Base-by-base conservation (phyloP, 768 basidiomycete species). In the Strobilomyces dryophilus region DNA sequence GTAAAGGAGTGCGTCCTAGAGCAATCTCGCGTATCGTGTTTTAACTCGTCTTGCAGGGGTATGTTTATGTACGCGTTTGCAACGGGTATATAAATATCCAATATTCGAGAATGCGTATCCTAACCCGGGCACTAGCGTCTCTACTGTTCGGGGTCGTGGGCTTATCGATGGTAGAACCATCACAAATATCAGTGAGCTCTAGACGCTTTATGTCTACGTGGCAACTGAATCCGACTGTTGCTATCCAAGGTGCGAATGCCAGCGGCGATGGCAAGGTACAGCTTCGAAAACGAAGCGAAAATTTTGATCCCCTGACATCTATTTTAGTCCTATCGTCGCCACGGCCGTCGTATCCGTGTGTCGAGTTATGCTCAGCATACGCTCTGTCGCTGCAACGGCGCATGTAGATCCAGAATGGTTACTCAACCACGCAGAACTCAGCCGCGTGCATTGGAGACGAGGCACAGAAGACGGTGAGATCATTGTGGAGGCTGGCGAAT, bases 391-490 rank as follows among this genome's bases (percentile, higher is more conserved):
- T 20, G 66, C 69, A 9, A 58, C 67, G 31, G 63, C 74, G 10
- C 72, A 74, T 32, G 72, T 76, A 12, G 69, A 75, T 45, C 69
- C 73, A 17, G 70, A 70, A 10, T 76, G 73, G 74, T 62, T 78
- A 10, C 66, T 79, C 27, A 77, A 69, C 54, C 69, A 74, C 44
- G 69, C 72, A n/a, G 75, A 79, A 65, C 71, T 78, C 20, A 73
- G 70, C 41, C 73, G 76, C n/a, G 56, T 57, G 20, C 36, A 45
- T n/a, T 59, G 49, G 55, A 50, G 51, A 41, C 45, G 15, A 29
- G 58, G 58, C 7, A 15, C 2, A 24, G 34, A 21, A n/a, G 45
- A 47, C 20, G 56, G 56, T 15, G 42, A 54, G 35, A 53, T 59
- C 8, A 29, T 58, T 2, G 58, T 58, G 18, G 45, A 50, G 21